A percentile compares a stretch with the other conserved stretches of the same genome.
Evolutionary conservation across 169 alveolate species (phyloP).

Genomic region (Cryptosporidium sp.): DNA sequence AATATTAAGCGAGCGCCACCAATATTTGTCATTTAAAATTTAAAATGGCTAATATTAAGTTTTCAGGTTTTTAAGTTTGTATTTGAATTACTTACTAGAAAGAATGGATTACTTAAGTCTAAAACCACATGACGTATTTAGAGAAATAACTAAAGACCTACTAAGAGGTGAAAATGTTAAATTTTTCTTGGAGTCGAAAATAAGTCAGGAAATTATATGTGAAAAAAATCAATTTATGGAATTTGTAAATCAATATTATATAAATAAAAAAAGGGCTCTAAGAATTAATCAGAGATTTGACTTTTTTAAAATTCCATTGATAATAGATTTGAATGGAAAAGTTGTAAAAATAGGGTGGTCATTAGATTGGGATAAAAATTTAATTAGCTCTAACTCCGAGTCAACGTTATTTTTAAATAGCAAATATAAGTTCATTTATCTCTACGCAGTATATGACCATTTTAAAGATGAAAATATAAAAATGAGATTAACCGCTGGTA

Average conservation of each 20-base stretch:
- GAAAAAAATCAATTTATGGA: constrained; percentile 21
- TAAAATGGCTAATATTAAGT: background rate
- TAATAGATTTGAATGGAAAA: constrained; percentile 8
- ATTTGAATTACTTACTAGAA: background rate
- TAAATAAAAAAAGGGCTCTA: constrained; percentile 23
- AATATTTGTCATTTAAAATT: background rate
- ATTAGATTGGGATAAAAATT: constrained; percentile 44
- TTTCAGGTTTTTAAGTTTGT: background rate
- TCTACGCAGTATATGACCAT: constrained; percentile 21
- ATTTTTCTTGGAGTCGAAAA: constrained; percentile 19
- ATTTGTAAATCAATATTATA: constrained; percentile 53
- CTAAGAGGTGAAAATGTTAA: constrained; percentile 54
- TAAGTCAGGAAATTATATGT: constrained; percentile 3
- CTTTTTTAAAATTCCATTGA: constrained; percentile 37
- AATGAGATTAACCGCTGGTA: constrained; percentile 58
- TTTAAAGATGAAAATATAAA: background rate
- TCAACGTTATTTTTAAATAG: background rate
- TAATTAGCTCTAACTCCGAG: background rate
- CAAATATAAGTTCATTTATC: constrained; percentile 3
- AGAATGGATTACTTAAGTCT: background rate
- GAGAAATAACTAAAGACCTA: constrained; percentile 9
- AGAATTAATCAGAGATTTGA: background rate
- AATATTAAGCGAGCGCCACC: constrained; percentile 11
- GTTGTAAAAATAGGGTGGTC: constrained; percentile 64
- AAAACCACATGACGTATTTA: background rate